These are phyloP conservation scores for Leucaena leucocephala DNA, from an alignment of 306 rosid species.

Conservation along the genomic window DNA sequence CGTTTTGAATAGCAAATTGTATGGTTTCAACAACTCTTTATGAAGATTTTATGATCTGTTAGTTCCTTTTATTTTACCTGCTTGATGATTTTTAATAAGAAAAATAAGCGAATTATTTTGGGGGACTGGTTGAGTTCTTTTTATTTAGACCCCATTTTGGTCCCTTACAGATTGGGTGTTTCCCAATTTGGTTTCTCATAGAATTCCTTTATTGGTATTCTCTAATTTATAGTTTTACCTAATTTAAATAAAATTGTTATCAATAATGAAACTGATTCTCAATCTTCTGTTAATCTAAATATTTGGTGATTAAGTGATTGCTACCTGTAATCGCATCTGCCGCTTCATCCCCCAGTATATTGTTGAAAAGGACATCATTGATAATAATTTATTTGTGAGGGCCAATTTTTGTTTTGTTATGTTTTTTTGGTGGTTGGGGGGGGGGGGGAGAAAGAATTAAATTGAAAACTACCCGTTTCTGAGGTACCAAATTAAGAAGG, in stretches of 20 bases:
- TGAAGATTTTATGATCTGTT: too few relatives aligned
- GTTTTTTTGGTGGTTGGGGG: too few relatives aligned
- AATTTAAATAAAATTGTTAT: not conserved
- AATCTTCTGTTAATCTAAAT: not conserved
- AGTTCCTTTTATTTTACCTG: too few relatives aligned
- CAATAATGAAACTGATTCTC: not conserved
- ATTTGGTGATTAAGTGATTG: not conserved
- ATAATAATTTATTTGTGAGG: not conserved
- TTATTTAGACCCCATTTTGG: too few relatives aligned
- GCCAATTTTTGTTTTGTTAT: not conserved
- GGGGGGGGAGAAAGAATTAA: not conserved
- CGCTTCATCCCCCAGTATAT: not conserved
- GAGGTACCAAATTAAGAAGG: not conserved
- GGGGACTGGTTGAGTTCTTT: too few relatives aligned
- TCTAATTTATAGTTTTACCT: not conserved
- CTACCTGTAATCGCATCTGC: not conserved
- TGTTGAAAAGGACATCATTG: not conserved
- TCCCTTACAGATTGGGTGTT: too few relatives aligned
- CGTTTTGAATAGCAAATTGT: too few relatives aligned
- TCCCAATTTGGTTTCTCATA: not conserved
- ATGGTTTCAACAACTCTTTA: too few relatives aligned
- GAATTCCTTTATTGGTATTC: not conserved
- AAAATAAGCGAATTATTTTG: too few relatives aligned
- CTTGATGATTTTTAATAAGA: too few relatives aligned
- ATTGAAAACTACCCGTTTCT: not conserved